Conservation (phyloP, 2,329 filamentous ascomycete genomes). For the Colletotrichum sp. region DNA sequence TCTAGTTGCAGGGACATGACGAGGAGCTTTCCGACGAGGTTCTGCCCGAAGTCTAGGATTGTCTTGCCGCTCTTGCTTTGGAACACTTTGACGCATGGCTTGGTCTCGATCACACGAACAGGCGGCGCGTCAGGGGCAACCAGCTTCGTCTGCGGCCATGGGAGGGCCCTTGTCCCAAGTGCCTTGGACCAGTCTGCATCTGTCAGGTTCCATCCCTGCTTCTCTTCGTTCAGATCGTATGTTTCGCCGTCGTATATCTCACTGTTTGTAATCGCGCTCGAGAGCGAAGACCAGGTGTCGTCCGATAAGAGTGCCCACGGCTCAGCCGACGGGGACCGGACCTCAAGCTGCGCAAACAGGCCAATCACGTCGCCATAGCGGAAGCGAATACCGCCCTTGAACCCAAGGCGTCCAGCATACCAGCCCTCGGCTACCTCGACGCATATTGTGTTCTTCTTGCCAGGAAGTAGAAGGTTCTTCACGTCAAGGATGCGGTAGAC, state of each 20-base stretch:
- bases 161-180: conserved; percentile 17
- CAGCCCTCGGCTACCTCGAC: conserved; percentile 57
- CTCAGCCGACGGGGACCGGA: conserved; percentile 21
- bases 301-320: conserved; percentile 31
- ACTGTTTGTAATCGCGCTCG: conserved; percentile 23
- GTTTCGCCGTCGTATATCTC: conserved; percentile 35
- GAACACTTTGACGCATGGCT: conserved; percentile 27
- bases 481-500: conserved; percentile 51
- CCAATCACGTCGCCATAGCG: conserved; percentile 36
- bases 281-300: conserved; percentile 30
- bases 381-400: conserved; percentile 28
- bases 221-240: conserved; percentile 32
- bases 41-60: conserved; percentile 36
- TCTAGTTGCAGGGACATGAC: conserved; percentile 4
- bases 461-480: conserved; percentile 32
- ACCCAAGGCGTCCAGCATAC: conserved; percentile 48
- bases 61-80: conserved; percentile 45
- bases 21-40: conserved; percentile 14
- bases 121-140: conserved; percentile 36
- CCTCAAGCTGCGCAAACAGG: conserved; percentile 31
- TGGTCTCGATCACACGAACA: conserved; percentile 30
- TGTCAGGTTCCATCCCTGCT: conserved; percentile 18
- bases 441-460: conserved; percentile 43
- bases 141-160: conserved; percentile 25
- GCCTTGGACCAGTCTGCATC: neutral